Evolutionary conservation across 2,329 filamentous ascomycete species (phyloP), one percentile per base, ranked within the genome.

Genomic region (Colletotrichum tanaceti): DNA sequence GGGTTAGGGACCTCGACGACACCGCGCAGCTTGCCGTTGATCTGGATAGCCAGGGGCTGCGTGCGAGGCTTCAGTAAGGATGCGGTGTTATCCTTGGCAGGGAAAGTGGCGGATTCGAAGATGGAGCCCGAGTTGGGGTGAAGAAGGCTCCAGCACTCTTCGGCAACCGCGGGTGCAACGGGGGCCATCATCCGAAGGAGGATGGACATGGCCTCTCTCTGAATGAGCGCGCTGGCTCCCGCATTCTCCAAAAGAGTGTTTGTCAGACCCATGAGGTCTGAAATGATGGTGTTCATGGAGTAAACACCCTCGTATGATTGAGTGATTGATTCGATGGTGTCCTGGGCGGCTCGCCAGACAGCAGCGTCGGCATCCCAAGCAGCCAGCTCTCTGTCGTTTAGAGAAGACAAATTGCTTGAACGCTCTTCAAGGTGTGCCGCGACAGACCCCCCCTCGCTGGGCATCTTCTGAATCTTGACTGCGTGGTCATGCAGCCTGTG

Each of bases 281-380:
- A 96, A 20, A 97, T 86, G 10, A 93, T 85, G 0, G 93, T 97
- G 80, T 97, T 97, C 61, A 97, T 84, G 0, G 91, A 86, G 76
- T 94, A 92, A 1, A 93, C 89, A 58, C 87, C 86, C 24, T 90
- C 85, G 74, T 94, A 90, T 2, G 92, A 90, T 6, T 84, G 81
- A 0, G 89, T 92, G 64, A 94, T 88, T 7, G 86, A 90, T 4
- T 78, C 76, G 63, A 96, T 90, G 4, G 90, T 90, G 53, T 84
- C 80, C 75, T 97, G 92, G 1, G 90, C 87, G 16, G 86, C 81
- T 32, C 90, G 85, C 85, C 93, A 90, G 2, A 93, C 80, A 4
- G 79, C 75, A 18, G 79, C 76, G 70, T 87, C 83, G 4, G 81
- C 81, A 54, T 86, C 82, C 79, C 81, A 84, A 9, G 24, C 41